Percentiles rank a stretch among this genome's conserved stretches.
Evolutionary conservation across 73 alveolate genomes (phyloP).

Genomic region (Urostyla sp.): DNA sequence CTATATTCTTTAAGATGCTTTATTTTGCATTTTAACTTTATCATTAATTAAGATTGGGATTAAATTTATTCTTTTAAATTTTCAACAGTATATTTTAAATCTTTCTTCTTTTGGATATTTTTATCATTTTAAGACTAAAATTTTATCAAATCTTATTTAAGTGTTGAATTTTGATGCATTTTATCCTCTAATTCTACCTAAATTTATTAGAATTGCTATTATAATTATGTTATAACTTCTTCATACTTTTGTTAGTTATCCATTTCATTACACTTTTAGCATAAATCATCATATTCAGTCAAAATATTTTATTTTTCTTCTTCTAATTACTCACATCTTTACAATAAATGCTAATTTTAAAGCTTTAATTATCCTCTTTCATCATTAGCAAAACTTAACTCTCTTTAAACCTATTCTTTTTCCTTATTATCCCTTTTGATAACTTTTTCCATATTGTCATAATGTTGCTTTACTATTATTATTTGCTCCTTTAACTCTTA

Average conservation of each 20-base stretch:
- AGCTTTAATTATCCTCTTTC: neutral
- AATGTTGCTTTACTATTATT: slow-evolving; percentile 18
- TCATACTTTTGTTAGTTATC: neutral
- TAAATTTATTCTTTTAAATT: slow-evolving; percentile 1
- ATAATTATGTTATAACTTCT: neutral
- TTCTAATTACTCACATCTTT: neutral
- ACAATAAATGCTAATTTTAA: neutral
- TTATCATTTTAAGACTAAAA: neutral
- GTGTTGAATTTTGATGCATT: neutral
- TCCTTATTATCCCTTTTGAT: slow-evolving; percentile 36
- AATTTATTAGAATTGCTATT: neutral
- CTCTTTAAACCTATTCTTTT: slow-evolving; percentile 8
- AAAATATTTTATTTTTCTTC: neutral
- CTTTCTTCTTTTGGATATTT: neutral
- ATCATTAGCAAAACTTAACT: neutral
- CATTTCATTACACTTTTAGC: neutral
- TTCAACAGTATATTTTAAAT: neutral
- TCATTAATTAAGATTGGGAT: too few relatives aligned
- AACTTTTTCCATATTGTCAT: slow-evolving; percentile 8
- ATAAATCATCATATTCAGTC: neutral
- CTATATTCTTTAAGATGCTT: too few relatives aligned
- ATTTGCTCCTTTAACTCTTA: slow-evolving; percentile 31
- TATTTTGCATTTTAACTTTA: too few relatives aligned
- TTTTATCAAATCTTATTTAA: neutral
- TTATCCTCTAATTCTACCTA: neutral